These are phyloP conservation scores for Macrotyloma uniflorum DNA, from an alignment of 306 rosid genomes.

Conservation along the genomic window DNA sequence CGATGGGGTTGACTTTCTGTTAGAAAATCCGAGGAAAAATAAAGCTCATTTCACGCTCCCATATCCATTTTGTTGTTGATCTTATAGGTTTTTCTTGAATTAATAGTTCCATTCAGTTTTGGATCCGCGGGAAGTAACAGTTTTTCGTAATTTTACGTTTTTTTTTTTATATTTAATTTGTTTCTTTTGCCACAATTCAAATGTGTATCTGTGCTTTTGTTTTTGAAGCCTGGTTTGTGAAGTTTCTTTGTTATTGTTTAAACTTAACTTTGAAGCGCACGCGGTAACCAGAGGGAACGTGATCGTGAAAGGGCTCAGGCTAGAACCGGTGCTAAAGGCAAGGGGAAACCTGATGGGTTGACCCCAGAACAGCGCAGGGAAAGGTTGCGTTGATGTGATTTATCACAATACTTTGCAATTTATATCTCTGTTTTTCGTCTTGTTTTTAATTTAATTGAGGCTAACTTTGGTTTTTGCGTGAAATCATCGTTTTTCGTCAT, in stretches of 20 bases:
- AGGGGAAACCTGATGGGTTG: slow-evolving; percentile 59
- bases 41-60: background rate
- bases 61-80: background rate
- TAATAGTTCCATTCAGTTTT: background rate
- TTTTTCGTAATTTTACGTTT: background rate
- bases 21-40: slow-evolving; percentile 6
- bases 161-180: background rate
- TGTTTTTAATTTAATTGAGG: background rate
- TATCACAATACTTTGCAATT: background rate
- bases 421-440: too few species aligned
- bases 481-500: background rate
- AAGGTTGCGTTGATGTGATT: slow-evolving; percentile 54
- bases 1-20: slow-evolving; percentile 25
- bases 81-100: background rate
- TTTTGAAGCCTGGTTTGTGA: background rate
- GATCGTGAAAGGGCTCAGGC: slow-evolving; percentile 82
- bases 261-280: slow-evolving; percentile 65
- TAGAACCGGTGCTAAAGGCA: slow-evolving; percentile 44
- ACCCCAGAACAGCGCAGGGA: slow-evolving; percentile 90
- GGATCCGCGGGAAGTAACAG: background rate
- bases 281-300: slow-evolving; percentile 75
- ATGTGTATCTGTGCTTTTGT: background rate
- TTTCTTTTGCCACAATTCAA: background rate
- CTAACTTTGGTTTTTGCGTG: background rate
- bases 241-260: slow-evolving; percentile 27